These are phyloP conservation scores for Cercospora berteroae DNA, from an alignment of 2,329 filamentous ascomycete species.

Conservation along the genomic window DNA sequence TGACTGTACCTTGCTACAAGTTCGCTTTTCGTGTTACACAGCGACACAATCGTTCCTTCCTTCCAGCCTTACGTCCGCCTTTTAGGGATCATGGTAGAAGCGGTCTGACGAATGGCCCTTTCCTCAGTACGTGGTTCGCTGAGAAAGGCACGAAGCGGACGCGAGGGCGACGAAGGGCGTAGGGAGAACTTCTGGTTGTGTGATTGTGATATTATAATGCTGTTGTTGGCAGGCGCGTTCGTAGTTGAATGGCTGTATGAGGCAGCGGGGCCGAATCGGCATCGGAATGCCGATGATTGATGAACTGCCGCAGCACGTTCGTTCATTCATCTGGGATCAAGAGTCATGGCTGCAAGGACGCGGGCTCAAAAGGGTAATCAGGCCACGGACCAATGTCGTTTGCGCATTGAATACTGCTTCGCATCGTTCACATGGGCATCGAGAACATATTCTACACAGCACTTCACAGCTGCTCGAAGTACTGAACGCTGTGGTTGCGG, in stretches of 20 bases:
- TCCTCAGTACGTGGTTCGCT: not conserved
- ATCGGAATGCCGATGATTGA: not conserved
- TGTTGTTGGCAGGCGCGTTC: no score
- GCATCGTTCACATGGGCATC: not conserved
- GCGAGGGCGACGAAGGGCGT: no score
- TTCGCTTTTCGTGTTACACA: not conserved
- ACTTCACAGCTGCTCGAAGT: no score
- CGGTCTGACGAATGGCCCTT: not conserved
- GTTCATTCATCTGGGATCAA: not conserved
- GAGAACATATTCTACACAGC: not conserved
- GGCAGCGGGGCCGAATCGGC: not conserved
- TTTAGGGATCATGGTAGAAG: not conserved
- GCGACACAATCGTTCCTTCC: not conserved
- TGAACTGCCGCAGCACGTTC: not conserved
- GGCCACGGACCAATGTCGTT: not conserved
- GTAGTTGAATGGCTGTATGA: no score
- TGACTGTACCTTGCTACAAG: not conserved
- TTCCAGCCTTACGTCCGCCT: not conserved
- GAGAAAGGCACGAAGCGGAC: no score
- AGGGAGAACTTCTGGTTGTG: no score
- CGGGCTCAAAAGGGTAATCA: not conserved
- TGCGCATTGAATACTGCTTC: not conserved
- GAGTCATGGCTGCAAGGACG: not conserved
- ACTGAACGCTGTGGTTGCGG: no score
- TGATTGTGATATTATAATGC: no score